Conservation (phyloP, 805 yeast genomes). For the Candida anglica region DNA sequence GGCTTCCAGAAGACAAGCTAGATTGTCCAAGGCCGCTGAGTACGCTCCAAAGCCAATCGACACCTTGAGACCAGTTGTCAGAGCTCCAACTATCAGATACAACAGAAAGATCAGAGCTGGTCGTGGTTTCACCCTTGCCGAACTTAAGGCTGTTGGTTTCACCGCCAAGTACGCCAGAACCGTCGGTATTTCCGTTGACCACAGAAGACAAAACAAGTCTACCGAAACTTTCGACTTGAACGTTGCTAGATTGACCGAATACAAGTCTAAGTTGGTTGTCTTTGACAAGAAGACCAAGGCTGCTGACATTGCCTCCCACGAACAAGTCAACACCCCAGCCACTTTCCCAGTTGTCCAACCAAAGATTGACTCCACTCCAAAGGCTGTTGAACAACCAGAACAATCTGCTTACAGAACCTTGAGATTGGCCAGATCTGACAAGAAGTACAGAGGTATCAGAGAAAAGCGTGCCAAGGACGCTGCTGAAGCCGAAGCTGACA, state of each 20-base stretch:
- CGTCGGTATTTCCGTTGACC: slow-evolving; percentile 98
- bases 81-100: slow-evolving; percentile 98
- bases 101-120: slow-evolving; percentile 99
- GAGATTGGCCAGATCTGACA: slow-evolving; percentile 91
- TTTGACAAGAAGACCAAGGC: slow-evolving; percentile 85
- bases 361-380: slow-evolving; percentile 68
- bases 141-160: slow-evolving; percentile 96
- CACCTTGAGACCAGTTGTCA: slow-evolving; percentile 92
- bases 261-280: slow-evolving; percentile 91
- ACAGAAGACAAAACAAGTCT: slow-evolving; percentile 98
- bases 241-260: slow-evolving; percentile 95
- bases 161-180: slow-evolving; percentile 93
- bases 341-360: slow-evolving; percentile 91
- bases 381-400: slow-evolving; percentile 79
- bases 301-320: slow-evolving; percentile 59
- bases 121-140: slow-evolving; percentile 98
- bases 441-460: slow-evolving; percentile 92
- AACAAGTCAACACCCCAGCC: slow-evolving; percentile 74
- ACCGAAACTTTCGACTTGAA: slow-evolving; percentile 92
- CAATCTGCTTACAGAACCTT: slow-evolving; percentile 87
- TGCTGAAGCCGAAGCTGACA: slow-evolving; percentile 99
- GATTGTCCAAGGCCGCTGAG: slow-evolving; percentile 90
- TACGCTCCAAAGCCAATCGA: slow-evolving; percentile 98
- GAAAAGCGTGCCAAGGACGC: slow-evolving; percentile 95
- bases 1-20: slow-evolving; percentile 92